Evolutionary conservation across 768 basidiomycete genomes (phyloP), one percentile per base, ranked within the genome.

Genomic region (Boletus pseudo-olivaceus): DNA sequence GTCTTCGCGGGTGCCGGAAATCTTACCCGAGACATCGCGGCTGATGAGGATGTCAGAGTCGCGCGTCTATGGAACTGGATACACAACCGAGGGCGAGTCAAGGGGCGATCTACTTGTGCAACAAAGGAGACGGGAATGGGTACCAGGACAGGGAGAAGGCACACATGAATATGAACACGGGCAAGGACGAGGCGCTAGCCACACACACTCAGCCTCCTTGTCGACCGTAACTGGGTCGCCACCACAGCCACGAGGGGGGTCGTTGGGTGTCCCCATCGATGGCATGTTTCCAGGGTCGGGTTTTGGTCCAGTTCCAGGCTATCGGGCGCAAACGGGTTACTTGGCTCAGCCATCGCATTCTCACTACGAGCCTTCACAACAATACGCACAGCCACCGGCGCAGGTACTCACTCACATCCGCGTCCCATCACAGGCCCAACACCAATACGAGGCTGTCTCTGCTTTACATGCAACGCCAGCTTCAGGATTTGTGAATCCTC

Each of bases 151-250:
- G 12, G 40, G 35, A 10, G 52, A 55, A 20, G 43, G 33, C 23
- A 4, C 2, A 7, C 46, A 30, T 29, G 52, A 34, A n/a, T 49
- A 42, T 4, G 43, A 29, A 30, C 39, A 37, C 3, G 19, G 37
- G 8, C 53, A 30, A 15, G 43, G 33, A 17, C 58, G 35, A 10
- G 46, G 47, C 2, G 0, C 38, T 2, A 10, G 56, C 4, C 68
- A 70, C 23, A 46, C 52, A 19, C 55, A 63, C 26, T 70, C 68
- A 4, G 30, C 59, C 23, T 70, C 68, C 11, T 3, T 66, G 12
- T 62, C 66, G 9, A 70, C 70, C 27, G 54, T 70, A 5, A 60
- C 60, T 6, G 62, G 41, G 7, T 62, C 66, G 2, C 53, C 65
- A 3, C 57, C 45, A 8, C 58, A 53, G 39, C 29, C n/a, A 29